A percentile compares a stretch with the other conserved stretches of the same genome.
Evolutionary conservation across 495 filamentous ascomycete species (phyloP).

Genomic region (Talaromyces adpressus): DNA sequence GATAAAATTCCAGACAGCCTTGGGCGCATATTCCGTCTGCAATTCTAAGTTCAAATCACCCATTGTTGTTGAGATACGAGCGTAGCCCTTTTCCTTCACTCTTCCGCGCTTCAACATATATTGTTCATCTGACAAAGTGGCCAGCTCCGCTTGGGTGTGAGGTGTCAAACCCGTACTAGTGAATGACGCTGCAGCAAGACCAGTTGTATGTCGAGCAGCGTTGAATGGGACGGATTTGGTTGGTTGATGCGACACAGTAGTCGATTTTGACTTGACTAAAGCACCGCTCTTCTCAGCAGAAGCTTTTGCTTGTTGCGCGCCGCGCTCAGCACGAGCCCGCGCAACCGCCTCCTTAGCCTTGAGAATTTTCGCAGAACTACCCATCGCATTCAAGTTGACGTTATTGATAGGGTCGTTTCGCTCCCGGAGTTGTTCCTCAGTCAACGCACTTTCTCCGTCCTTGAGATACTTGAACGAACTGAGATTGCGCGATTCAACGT

Average conservation of each 20-base stretch:
- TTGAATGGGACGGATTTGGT: constrained; percentile 61
- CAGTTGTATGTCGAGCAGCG: constrained; percentile 83
- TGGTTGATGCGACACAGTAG: constrained; percentile 14
- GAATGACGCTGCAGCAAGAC: constrained; percentile 86
- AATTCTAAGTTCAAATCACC: constrained; percentile 85
- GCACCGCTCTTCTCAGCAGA: constrained; percentile 27
- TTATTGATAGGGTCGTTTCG: constrained; percentile 46
- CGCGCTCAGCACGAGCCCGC: constrained; percentile 61
- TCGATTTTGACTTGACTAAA: constrained; percentile 18
- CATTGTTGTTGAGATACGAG: constrained; percentile 72
- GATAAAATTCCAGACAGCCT: constrained; percentile 95
- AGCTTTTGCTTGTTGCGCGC: constrained; percentile 21
- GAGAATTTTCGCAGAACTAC: constrained; percentile 78
- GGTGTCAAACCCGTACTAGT: constrained; percentile 92
- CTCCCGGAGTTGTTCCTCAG: constrained; percentile 55
- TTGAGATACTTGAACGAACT: constrained; percentile 85
- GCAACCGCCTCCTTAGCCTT: constrained; percentile 89
- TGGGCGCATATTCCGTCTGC: constrained; percentile 82
- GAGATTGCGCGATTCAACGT: constrained; percentile 74
- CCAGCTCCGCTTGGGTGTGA: constrained; percentile 77
- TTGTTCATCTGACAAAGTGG: constrained; percentile 83
- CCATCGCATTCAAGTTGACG: constrained; percentile 71
- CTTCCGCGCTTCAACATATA: constrained; percentile 88
- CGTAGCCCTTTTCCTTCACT: constrained; percentile 86
- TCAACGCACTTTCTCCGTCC: constrained; percentile 66